Conservation (phyloP, 2,329 filamentous ascomycete genomes). For the Stylonectria norvegica region DNA sequence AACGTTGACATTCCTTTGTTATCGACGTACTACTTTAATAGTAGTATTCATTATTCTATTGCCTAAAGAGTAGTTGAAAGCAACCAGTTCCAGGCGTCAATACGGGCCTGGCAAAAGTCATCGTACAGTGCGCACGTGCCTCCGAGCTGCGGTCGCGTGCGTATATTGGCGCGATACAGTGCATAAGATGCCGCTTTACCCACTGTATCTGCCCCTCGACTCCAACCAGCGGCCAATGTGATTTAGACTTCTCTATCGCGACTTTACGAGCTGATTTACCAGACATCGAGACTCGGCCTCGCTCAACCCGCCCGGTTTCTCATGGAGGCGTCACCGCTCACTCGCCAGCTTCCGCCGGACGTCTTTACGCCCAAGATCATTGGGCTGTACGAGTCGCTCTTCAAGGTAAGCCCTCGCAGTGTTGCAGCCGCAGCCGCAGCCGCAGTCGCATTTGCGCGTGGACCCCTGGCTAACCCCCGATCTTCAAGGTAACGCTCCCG, state of each 20-base stretch:
- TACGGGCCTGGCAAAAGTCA: not conserved
- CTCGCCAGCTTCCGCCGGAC: slow-evolving; percentile 85
- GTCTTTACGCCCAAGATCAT: slow-evolving; percentile 94
- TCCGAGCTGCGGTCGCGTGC: not conserved
- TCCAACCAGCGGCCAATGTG: slow-evolving; percentile 3
- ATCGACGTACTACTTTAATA: too few species aligned
- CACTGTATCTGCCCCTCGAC: slow-evolving; percentile 12
- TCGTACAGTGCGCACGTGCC: slow-evolving; percentile 11
- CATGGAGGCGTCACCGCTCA: slow-evolving; percentile 91
- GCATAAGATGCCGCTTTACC: not conserved
- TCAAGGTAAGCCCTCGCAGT: slow-evolving; percentile 58
- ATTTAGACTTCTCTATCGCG: slow-evolving; percentile 6
- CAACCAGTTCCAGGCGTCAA: not conserved
- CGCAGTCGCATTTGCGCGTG: slow-evolving; percentile 4
- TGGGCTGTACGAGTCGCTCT: slow-evolving; percentile 79
- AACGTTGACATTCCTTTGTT: too few species aligned
- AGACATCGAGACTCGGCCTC: slow-evolving; percentile 3
- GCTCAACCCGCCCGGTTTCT: slow-evolving; percentile 8
- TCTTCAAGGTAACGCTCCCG: slow-evolving; percentile 24
- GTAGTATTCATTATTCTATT: too few species aligned
- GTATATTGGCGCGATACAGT: slow-evolving; percentile 2
- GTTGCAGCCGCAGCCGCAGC: too few species aligned
- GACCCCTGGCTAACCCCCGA: slow-evolving; percentile 14
- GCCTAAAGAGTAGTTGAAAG: not conserved
- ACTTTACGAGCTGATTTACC: slow-evolving; percentile 7